Evolutionary conservation across 2,329 filamentous ascomycete genomes (phyloP), one percentile per base, ranked within the genome.

Genomic region (Pseudohalonectria lignicola): DNA sequence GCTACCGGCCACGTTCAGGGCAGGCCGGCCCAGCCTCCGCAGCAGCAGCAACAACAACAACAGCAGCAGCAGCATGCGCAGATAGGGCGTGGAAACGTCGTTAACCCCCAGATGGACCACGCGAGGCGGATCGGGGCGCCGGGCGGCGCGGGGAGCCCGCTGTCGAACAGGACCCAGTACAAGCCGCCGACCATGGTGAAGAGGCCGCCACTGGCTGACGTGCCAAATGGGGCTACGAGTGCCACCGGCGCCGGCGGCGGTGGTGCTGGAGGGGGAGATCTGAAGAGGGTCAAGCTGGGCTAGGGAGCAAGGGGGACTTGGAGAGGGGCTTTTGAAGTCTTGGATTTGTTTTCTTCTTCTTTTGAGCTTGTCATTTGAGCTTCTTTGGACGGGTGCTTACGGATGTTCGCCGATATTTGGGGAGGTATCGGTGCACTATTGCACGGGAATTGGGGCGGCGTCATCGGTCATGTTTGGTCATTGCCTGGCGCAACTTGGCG

Each of bases 181-280:
- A 67, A 67, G 13, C 74, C 74, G 10, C 70, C 69, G 2, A 76
- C 73, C 1, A 72, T 78, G 59, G 69, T 74, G 56, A 76, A 75
- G 54, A 59, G 71, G 41, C 50, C 67, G 10, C 66, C 69, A 2
- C 48, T 77, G 34, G 62, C 62, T 2, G 74, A 77, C 39, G 56
- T 76, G 12, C 59, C 71, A 11, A 76, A 75, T 33, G 45, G 52
- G 11, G 40, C 53, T 2, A 43, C 39, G 4, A 44, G 43, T 34
- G 53, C 49, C 5, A 40, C 30, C 3, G 34, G 17, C 3, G 29
- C 17, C 15, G 32, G 33, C 21, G 15, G 44, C 42, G n/a, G 45
- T 43, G 6, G 49, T 47, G 7, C 44, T 43, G 53, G 50, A 18
- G 57, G 54, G 2, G 31, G 58, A 9, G 73, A 76, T 39, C 53